These are phyloP conservation scores for Yamadazyma buinensis DNA, from an alignment of 1,139 yeast species.

Conservation along the genomic window DNA sequence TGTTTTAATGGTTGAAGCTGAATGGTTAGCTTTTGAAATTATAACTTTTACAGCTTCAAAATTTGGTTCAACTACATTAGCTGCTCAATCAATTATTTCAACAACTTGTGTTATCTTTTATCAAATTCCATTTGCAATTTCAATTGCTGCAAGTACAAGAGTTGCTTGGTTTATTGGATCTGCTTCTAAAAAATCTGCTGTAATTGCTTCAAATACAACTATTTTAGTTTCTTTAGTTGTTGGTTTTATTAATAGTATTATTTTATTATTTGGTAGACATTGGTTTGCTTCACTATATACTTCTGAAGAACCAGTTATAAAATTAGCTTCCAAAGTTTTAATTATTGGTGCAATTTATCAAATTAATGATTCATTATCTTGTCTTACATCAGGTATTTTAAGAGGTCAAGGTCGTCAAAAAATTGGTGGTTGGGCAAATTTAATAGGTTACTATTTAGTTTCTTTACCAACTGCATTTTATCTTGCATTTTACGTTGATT, in stretches of 20 bases:
- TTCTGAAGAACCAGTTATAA: slow-evolving; percentile 44
- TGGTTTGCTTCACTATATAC: slow-evolving; percentile 49
- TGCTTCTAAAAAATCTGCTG: slow-evolving; percentile 51
- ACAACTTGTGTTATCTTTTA: slow-evolving; percentile 67
- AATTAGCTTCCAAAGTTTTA: slow-evolving; percentile 48
- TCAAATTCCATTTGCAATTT: slow-evolving; percentile 72
- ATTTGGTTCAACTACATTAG: slow-evolving; percentile 64
- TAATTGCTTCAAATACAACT: slow-evolving; percentile 40
- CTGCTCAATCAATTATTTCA: slow-evolving; percentile 70
- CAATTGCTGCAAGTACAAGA: slow-evolving; percentile 73
- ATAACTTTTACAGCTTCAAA: slow-evolving; percentile 58
- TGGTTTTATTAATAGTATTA: slow-evolving; percentile 39
- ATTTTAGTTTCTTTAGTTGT: slow-evolving; percentile 36
- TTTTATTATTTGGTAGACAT: slow-evolving; percentile 36
- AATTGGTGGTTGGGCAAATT: slow-evolving; percentile 55
- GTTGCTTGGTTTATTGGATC: slow-evolving; percentile 79
- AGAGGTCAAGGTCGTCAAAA: slow-evolving; percentile 69
- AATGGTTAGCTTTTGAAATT: slow-evolving; percentile 67
- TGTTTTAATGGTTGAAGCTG: slow-evolving; percentile 62
- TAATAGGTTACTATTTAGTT: slow-evolving; percentile 52
- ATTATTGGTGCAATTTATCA: slow-evolving; percentile 59
- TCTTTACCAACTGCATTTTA: slow-evolving; percentile 58
- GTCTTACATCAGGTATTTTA: slow-evolving; percentile 56
- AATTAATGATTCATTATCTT: slow-evolving; percentile 51
- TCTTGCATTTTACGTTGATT: slow-evolving; percentile 44